Conservation (phyloP, 2,329 filamentous ascomycete species). For the Colletotrichum sp. region DNA sequence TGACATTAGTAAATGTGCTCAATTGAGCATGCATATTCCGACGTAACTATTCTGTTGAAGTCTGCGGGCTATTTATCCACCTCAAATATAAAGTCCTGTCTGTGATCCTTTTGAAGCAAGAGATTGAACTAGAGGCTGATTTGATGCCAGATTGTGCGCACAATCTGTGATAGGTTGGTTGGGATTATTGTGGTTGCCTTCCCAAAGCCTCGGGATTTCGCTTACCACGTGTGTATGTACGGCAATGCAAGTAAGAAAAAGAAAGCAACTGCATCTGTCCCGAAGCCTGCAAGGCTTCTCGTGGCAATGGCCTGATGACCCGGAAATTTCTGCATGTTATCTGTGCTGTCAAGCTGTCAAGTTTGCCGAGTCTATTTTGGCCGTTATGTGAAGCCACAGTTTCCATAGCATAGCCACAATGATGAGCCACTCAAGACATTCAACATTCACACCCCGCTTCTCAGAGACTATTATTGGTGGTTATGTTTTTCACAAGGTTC, state of each 20-base stretch:
- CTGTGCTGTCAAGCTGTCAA: neutral
- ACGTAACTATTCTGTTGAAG: neutral
- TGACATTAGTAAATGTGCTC: no score
- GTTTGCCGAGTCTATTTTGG: neutral
- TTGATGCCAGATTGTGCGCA: accelerated
- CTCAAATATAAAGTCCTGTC: neutral
- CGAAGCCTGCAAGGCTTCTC: accelerated
- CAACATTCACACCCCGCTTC: no score
- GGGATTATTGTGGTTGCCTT: neutral
- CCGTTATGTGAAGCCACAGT: accelerated
- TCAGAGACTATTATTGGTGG: no score
- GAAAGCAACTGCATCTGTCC: neutral
- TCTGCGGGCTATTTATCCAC: accelerated
- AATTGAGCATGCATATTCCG: no score
- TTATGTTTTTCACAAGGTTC: no score
- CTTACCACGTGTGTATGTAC: neutral
- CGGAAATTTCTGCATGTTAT: neutral
- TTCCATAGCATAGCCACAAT: neutral
- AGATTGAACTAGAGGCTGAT: neutral
- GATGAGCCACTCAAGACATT: neutral
- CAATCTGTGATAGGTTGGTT: neutral
- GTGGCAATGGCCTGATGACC: neutral
- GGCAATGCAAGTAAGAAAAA: neutral
- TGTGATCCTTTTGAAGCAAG: neutral
- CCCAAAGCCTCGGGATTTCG: neutral